phyloP scores from a whole-genome alignment of 2,329 filamentous ascomycete genomes.

The Neocatenulostroma microsporum region DNA sequence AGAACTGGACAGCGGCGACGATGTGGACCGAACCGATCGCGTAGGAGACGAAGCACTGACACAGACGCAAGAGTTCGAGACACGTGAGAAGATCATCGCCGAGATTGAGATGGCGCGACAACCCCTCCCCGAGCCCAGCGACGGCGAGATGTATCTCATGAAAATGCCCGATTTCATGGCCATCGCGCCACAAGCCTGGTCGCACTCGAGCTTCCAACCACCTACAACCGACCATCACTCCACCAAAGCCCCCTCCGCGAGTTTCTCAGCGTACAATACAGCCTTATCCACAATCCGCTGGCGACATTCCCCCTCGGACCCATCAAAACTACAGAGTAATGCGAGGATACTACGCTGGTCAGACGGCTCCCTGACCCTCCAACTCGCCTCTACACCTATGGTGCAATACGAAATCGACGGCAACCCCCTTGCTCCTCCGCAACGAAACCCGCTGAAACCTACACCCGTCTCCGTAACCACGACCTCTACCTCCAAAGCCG shows the following conservation, averaged over 20 bases:
- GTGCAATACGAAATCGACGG: slow-evolving; percentile 68
- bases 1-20: slow-evolving; percentile 55
- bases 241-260: slow-evolving; percentile 36
- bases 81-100: slow-evolving; percentile 47
- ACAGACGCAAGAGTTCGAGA: slow-evolving; percentile 35
- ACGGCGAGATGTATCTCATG: slow-evolving; percentile 63
- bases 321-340: slow-evolving; percentile 63
- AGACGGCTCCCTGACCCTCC: slow-evolving; percentile 69
- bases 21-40: slow-evolving; percentile 57
- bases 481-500: slow-evolving; percentile 25
- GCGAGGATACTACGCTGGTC: slow-evolving; percentile 69
- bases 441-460: slow-evolving; percentile 42
- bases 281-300: slow-evolving; percentile 63
- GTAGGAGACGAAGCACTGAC: slow-evolving; percentile 39
- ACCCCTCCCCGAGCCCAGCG: slow-evolving; percentile 60
- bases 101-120: slow-evolving; percentile 61
- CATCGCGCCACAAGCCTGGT: slow-evolving; percentile 60
- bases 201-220: slow-evolving; percentile 58
- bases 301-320: slow-evolving; percentile 58
- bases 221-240: slow-evolving; percentile 52
- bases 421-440: slow-evolving; percentile 59
- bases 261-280: slow-evolving; percentile 54
- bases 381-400: slow-evolving; percentile 58
- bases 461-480: slow-evolving; percentile 38
- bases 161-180: slow-evolving; percentile 66